These are phyloP conservation scores for Ascochyta koolunga DNA, from an alignment of 2,329 filamentous ascomycete species.

Conservation along the genomic window DNA sequence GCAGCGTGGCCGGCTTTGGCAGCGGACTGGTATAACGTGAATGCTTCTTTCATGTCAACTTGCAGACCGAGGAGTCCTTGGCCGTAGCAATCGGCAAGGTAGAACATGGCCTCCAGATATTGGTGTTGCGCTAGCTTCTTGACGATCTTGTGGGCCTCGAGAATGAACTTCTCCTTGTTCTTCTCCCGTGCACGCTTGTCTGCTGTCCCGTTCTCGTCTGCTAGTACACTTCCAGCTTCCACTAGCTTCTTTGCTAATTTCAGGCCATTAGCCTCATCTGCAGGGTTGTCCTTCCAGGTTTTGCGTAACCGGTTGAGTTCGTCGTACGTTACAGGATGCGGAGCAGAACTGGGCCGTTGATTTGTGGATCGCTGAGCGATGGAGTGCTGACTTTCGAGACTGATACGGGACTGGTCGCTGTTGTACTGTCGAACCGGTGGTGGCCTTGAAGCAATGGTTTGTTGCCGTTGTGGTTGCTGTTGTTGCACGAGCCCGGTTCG, in stretches of 20 bases:
- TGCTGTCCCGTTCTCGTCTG: constrained; percentile 74
- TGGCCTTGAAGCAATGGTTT: constrained; percentile 49
- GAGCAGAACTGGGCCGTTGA: constrained; percentile 27
- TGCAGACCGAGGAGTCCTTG: constrained; percentile 79
- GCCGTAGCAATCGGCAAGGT: constrained; percentile 86
- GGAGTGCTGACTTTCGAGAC: constrained; percentile 37
- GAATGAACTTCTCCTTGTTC: constrained; percentile 79
- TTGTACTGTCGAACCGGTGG: constrained; percentile 61
- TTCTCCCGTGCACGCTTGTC: constrained; percentile 68
- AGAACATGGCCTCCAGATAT: constrained; percentile 90
- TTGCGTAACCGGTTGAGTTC: constrained; percentile 79
- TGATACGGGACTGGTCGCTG: constrained; percentile 45
- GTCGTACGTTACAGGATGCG: constrained; percentile 71
- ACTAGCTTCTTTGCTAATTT: constrained; percentile 81
- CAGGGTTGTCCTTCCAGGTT: constrained; percentile 71
- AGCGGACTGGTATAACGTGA: constrained; percentile 89
- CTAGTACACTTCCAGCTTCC: constrained; percentile 80
- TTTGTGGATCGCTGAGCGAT: constrained; percentile 20
- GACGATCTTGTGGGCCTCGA: constrained; percentile 86
- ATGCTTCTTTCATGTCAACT: constrained; percentile 88
- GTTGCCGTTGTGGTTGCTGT: constrained; percentile 23
- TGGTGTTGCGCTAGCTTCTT: constrained; percentile 81
- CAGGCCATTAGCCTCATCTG: constrained; percentile 74
- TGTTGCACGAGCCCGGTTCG: constrained; percentile 57
- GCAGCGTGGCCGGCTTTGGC: constrained; percentile 87